Percentiles rank a stretch among this genome's conserved stretches.
phyloP scores from a whole-genome alignment of 2,329 filamentous ascomycete species.

The Cercospora sp. region DNA sequence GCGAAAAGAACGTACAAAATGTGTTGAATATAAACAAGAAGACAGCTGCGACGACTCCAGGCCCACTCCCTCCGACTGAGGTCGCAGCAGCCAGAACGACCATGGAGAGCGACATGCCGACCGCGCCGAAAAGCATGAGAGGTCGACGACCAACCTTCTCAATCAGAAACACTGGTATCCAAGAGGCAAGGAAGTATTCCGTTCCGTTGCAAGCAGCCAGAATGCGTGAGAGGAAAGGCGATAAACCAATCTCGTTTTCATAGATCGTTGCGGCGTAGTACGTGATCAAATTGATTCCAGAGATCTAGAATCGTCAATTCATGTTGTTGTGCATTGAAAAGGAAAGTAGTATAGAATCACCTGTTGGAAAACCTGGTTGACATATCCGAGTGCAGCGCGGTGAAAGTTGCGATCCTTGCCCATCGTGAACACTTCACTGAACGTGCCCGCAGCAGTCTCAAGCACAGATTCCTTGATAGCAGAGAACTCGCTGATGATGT shows the following conservation, averaged over 20 bases:
- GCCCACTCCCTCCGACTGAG: constrained; percentile 13
- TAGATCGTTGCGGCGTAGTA: constrained; percentile 53
- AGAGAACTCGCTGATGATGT: constrained; percentile 30
- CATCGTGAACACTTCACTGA: constrained; percentile 37
- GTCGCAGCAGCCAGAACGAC: constrained; percentile 34
- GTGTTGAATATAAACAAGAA: constrained; percentile 42
- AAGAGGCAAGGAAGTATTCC: constrained; percentile 54
- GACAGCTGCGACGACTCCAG: constrained; percentile 41
- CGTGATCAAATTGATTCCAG: constrained; percentile 38
- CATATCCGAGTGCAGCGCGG: constrained; percentile 45
- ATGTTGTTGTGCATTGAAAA: background rate
- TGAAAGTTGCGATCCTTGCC: constrained; percentile 48
- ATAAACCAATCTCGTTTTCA: constrained; percentile 54
- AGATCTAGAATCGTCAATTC: constrained; percentile 18
- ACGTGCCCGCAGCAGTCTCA: constrained; percentile 35
- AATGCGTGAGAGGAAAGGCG: constrained; percentile 49
- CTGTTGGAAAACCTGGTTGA: constrained; percentile 51
- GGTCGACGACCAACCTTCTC: constrained; percentile 58
- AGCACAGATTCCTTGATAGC: constrained; percentile 42
- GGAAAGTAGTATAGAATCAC: background rate
- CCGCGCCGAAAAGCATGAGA: constrained; percentile 69
- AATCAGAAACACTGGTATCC: constrained; percentile 52
- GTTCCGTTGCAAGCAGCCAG: constrained; percentile 56
- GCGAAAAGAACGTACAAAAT: constrained; percentile 27
- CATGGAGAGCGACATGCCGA: constrained; percentile 34